phyloP scores from a whole-genome alignment of 345 rosid species.

The Firmiana major region DNA sequence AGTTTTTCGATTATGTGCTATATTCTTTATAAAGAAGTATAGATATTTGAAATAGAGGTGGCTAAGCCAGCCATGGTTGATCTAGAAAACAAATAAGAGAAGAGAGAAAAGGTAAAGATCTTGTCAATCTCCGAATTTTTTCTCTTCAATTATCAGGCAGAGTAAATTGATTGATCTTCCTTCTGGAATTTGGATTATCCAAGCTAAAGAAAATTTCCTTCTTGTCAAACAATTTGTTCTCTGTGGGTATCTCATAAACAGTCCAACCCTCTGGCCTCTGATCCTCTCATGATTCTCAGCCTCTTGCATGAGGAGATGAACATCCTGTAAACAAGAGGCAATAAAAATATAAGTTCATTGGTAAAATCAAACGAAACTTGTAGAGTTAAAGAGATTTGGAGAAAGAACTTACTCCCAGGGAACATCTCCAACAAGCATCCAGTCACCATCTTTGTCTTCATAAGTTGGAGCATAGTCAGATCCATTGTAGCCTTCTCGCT shows the following conservation, averaged over 20 bases:
- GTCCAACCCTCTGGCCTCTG: slow-evolving; percentile 45
- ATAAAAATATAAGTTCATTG: background rate
- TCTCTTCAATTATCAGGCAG: background rate
- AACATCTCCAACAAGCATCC: slow-evolving; percentile 91
- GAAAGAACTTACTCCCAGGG: slow-evolving; percentile 60
- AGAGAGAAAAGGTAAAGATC: background rate
- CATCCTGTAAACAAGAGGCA: slow-evolving; percentile 34
- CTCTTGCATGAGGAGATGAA: slow-evolving; percentile 62
- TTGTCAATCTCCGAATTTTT: background rate
- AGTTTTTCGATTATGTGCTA: background rate
- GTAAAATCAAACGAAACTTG: background rate
- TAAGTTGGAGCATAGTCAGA: slow-evolving; percentile 67
- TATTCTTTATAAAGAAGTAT: background rate
- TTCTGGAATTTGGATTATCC: background rate
- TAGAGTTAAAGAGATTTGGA: background rate
- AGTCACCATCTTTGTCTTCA: slow-evolving; percentile 84
- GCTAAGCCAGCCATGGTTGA: background rate
- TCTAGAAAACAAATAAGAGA: background rate
- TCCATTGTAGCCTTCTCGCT: slow-evolving; percentile 62
- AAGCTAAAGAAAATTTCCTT: background rate
- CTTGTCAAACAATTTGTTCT: background rate
- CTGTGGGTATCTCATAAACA: slow-evolving; percentile 14
- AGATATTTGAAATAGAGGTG: background rate
- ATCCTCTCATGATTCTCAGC: slow-evolving; percentile 62
- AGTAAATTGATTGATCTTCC: background rate